Base-by-base conservation (phyloP, 805 yeast species). In the Myxozyma monticola region DNA sequence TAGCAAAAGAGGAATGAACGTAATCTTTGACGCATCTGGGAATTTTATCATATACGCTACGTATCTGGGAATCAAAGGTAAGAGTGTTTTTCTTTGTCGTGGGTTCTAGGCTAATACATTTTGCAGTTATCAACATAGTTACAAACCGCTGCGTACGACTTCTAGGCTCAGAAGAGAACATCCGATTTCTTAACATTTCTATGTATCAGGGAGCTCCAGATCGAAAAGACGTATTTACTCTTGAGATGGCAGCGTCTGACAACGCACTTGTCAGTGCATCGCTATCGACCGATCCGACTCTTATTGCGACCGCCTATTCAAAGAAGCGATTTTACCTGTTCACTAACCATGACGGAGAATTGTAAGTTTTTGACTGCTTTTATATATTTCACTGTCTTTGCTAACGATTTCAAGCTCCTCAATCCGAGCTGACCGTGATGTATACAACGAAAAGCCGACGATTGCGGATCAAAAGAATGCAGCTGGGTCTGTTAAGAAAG, bases 191-290 rank as follows among this genome's bases (percentile, higher is more conserved):
- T 6, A 44, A 56, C 15, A 33, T 66, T 20, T 50, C 66, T 4
- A 39, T 70, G n/a, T 66, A 64, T 44, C 71, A 68, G 37, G 68
- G 68, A 14, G 50, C 62, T 4, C 64, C 67, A 7, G 51, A 57
- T 24, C 46, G 60, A 15, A 56, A 53, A 28, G 55, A 51, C 15
- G 45, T 60, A 8, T 22, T 66, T 37, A 63, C 68, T 1, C 49
- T 64, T 15, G 71, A 66, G 17, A 63, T 64, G 61, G 66, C 69
- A 1, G 54, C 70, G 7, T 57, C 66, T 9, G 64, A 61, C n/a
- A 68, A 68, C 40, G 60, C 61, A 26, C 55, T 68, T 9, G 55
- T 68, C 7, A 36, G 56, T 18, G 59, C 64, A 37, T 56, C 68
- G 10, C 37, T 56, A 37, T 36, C 48, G 21, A 36, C 47, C 1